phyloP scores from a whole-genome alignment of 1,139 yeast genomes.

The Kodamaea ohmeri region DNA sequence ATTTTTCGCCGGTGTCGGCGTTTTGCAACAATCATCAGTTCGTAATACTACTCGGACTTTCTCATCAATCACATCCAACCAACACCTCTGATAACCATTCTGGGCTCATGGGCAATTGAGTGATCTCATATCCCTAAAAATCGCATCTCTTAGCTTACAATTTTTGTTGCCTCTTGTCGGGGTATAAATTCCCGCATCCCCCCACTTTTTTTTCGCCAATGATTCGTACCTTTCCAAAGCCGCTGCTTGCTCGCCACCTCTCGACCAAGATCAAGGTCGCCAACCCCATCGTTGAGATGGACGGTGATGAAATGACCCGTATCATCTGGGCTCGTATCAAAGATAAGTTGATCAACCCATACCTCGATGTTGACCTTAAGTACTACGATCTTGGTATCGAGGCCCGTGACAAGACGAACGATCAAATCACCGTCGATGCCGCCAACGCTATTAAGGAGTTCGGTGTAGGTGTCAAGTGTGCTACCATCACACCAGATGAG shows the following conservation, averaged over 20 bases:
- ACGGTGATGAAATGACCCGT: conserved; percentile 95
- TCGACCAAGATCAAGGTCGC: conserved; percentile 67
- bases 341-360: conserved; percentile 78
- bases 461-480: conserved; percentile 94
- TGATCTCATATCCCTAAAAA: too few species aligned
- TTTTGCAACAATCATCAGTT: too few species aligned
- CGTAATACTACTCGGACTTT: too few species aligned
- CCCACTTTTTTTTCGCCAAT: too few species aligned
- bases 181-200: too few species aligned
- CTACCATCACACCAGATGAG: conserved; percentile 98
- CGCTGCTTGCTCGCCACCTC: conserved; percentile 15
- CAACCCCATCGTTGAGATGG: conserved; percentile 91
- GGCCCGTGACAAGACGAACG: conserved; percentile 83
- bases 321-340: conserved; percentile 88
- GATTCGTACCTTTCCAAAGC: conserved; percentile 9
- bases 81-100: too few species aligned
- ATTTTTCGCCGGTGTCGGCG: too few species aligned
- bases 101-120: too few species aligned
- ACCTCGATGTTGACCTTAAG: conserved; percentile 81
- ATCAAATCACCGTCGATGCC: conserved; percentile 83
- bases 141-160: too few species aligned
- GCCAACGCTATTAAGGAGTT: conserved; percentile 86
- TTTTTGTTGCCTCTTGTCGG: too few species aligned
- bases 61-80: too few species aligned
- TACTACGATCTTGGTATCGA: conserved; percentile 88